phyloP scores from a whole-genome alignment of 140 eudicot genomes.

The Senecio squalidus region DNA sequence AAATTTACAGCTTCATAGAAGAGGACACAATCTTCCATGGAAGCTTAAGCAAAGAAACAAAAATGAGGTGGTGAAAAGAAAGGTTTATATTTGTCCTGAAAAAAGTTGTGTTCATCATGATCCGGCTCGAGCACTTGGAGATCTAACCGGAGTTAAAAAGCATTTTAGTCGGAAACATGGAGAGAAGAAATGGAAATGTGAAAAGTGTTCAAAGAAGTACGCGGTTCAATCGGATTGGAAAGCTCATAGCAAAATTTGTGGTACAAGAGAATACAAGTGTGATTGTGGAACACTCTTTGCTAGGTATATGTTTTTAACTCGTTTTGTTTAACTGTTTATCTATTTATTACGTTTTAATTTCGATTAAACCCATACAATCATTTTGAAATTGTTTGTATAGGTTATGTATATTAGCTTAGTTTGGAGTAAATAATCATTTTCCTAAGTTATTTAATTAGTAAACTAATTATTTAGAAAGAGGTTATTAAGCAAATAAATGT shows the following conservation, averaged over 20 bases:
- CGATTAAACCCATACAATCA: no score
- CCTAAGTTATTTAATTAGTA: no score
- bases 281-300: constrained; percentile 89
- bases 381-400: no score
- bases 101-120: constrained; percentile 80
- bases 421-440: no score
- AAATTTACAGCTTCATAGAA: constrained; percentile 82
- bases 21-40: constrained; percentile 97
- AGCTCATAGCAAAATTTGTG: constrained; percentile 92
- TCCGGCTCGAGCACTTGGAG: constrained; percentile 85
- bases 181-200: constrained; percentile 94
- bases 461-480: no score
- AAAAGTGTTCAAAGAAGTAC: constrained; percentile 78
- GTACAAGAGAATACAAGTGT: constrained; percentile 91
- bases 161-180: constrained; percentile 88
- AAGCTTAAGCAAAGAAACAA: constrained; percentile 76
- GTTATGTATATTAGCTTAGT: no score
- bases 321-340: no score
- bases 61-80: constrained; percentile 57
- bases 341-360: no score
- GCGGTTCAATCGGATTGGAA: constrained; percentile 96
- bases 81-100: constrained; percentile 84
- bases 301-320: constrained; percentile 28
- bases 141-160: constrained; percentile 86
- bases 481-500: no score